phyloP scores from a whole-genome alignment of 768 basidiomycete species.

The Multifurca ochricompacta region DNA sequence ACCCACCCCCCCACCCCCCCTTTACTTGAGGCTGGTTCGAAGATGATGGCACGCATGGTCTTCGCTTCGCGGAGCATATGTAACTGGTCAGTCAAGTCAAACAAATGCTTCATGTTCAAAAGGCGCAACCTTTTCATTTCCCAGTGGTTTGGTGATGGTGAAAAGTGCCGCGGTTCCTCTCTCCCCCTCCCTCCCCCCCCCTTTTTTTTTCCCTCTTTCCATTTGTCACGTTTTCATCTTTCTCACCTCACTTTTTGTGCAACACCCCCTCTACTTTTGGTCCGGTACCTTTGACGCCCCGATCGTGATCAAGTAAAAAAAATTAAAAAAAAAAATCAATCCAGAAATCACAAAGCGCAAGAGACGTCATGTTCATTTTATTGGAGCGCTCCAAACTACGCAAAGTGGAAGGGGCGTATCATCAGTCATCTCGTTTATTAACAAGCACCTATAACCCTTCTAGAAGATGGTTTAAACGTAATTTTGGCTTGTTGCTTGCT shows the following conservation, averaged over 20 bases:
- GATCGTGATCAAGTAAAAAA: constrained; percentile 5
- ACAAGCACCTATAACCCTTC: neutral
- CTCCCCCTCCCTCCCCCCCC: neutral
- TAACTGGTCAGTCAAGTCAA: neutral
- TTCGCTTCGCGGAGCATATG: neutral
- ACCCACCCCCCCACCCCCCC: too few relatives aligned
- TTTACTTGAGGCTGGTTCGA: too few relatives aligned
- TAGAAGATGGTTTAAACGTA: too few relatives aligned
- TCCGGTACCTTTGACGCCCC: constrained; percentile 1
- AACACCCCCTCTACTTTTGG: neutral
- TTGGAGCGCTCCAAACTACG: neutral
- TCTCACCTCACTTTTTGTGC: neutral
- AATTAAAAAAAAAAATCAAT: too few relatives aligned
- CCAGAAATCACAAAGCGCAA: neutral
- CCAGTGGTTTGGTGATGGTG: neutral
- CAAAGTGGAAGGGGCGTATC: neutral
- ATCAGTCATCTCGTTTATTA: constrained; percentile 2
- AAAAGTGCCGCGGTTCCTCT: neutral
- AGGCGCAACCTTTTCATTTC: constrained; percentile 5
- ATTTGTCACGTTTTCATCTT: neutral
- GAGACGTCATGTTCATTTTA: constrained; percentile 2
- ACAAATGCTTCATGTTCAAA: neutral
- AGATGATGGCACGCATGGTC: too few relatives aligned
- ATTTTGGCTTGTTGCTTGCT: too few relatives aligned
- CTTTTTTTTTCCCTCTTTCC: neutral